Base-by-base conservation (phyloP, 2,329 filamentous ascomycete species). In the Hymenoscyphus occultus region DNA sequence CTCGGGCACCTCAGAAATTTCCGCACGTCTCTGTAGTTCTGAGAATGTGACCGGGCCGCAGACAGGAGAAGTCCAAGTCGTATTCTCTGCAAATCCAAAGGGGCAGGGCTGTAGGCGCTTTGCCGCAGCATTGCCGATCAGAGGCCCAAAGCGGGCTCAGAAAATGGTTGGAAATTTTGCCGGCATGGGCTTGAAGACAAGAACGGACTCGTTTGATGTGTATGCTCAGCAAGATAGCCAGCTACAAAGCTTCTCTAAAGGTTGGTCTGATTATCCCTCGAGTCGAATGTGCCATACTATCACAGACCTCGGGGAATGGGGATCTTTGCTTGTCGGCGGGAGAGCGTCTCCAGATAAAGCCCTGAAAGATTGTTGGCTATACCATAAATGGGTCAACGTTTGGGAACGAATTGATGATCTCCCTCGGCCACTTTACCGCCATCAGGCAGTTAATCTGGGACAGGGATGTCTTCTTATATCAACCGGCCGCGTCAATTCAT, bases 331-430 rank as follows among this genome's bases (percentile, higher is more conserved):
- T 58, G 83, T 86, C 39, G 93, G 94, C 31, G 94, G 94, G 5
- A 84, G 93, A 65, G 82, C 84, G n/a, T 94, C 92, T 7, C 93
- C 93, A 4, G 82, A 87, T 13, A 83, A 82, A 39, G 87, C 87
- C 1, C 79, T 92, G 54, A 80, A 80, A 42, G 91, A 95, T 75
- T 93, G 90, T 71, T 97, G 92, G 92, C 71, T 93, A 1, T 86
- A 89, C 68, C 81, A 84, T 61, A 83, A 83, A 60, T 81, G 81
- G 3, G 68, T 72, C 1, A 76, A 76, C 56, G 39, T 75, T 14
- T 97, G 92, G 92, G 80, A 82, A 65, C 82, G 80, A 68, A 83
- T 86, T 14, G 81, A 88, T 65, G 83, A 86, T 71, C 80, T 97
- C n/a, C 88, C 89, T 0, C 72, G 80, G n/a, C 83, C 89, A 10